Percentiles rank a stretch among this genome's conserved stretches.
These are phyloP conservation scores for Yarrowia phangngaensis DNA, from an alignment of 805 yeast species.

Conservation along the genomic window DNA sequence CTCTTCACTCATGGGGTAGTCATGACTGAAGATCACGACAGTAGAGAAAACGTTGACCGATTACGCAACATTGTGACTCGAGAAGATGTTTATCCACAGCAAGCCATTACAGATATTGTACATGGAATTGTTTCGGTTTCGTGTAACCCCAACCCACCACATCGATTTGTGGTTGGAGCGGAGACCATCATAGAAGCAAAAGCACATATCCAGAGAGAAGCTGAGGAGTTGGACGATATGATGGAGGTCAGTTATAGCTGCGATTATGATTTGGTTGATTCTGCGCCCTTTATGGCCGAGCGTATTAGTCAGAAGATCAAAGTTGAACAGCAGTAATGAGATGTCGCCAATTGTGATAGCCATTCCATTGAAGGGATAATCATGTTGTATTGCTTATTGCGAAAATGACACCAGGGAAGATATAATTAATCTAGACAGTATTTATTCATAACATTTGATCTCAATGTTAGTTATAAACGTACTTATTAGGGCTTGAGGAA, in stretches of 20 bases:
- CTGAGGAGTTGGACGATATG: slow-evolving; percentile 22
- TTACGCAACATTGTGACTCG: not conserved
- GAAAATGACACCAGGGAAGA: no score
- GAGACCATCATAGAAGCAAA: slow-evolving; percentile 6
- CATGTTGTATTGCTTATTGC: no score
- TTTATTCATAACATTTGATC: no score
- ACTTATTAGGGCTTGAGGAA: no score
- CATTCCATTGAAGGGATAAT: no score
- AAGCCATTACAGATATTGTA: slow-evolving; percentile 16
- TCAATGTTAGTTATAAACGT: no score
- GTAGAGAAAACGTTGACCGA: not conserved
- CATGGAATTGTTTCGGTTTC: slow-evolving; percentile 16
- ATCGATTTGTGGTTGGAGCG: slow-evolving; percentile 10
- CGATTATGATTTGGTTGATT: slow-evolving; percentile 4
- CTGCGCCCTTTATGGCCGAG: no score
- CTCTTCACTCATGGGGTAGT: slow-evolving; percentile 12
- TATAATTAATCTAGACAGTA: no score
- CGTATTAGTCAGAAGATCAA: no score
- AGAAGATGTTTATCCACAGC: slow-evolving; percentile 12
- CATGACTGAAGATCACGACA: slow-evolving; percentile 3
- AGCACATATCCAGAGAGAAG: slow-evolving; percentile 10
- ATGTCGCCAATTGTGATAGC: no score
- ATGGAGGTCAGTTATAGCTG: slow-evolving; percentile 18
- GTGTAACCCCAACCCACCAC: slow-evolving; percentile 17
- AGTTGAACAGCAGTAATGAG: no score